A percentile compares a stretch with the other conserved stretches of the same genome.
These are phyloP conservation scores for Leishmania turanica DNA, from an alignment of 208 protist species.

Conservation along the genomic window DNA sequence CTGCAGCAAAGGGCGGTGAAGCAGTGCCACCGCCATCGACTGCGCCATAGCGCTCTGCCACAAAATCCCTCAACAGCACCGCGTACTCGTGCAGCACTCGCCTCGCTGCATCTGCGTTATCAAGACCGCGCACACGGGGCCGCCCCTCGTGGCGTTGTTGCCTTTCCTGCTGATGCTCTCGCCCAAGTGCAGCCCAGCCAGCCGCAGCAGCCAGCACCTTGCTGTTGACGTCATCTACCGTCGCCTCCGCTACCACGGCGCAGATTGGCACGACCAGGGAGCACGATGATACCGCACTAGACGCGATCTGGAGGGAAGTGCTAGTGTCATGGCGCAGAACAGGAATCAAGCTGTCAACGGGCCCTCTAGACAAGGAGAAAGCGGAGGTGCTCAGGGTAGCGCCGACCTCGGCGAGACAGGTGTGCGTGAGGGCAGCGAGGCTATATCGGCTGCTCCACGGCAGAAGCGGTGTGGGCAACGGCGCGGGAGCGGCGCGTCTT, in stretches of 20 bases:
- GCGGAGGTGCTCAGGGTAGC: background rate
- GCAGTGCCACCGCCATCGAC: background rate
- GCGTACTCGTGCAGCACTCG: conserved; percentile 30
- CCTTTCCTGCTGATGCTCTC: conserved; percentile 4
- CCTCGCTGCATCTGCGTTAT: conserved; percentile 31
- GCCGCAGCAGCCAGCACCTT: conserved; percentile 26
- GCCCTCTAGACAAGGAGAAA: background rate
- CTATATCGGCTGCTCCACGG: conserved; percentile 34
- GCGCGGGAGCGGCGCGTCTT: background rate
- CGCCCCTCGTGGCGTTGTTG: background rate
- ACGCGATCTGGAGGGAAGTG: conserved; percentile 17
- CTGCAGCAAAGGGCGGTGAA: background rate
- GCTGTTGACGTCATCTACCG: conserved; percentile 26
- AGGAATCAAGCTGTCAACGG: background rate
- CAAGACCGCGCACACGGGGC: background rate
- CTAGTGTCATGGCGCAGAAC: conserved; percentile 9
- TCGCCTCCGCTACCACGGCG: conserved; percentile 33
- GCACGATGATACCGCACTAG: conserved; percentile 17
- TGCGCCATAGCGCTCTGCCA: conserved; percentile 1
- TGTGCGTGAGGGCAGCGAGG: conserved; percentile 33
- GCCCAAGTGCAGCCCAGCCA: conserved; percentile 41
- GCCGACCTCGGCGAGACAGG: conserved; percentile 15
- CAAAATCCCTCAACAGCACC: conserved; percentile 14
- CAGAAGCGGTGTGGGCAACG: conserved; percentile 5
- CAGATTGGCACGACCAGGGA: conserved; percentile 37